A percentile compares a stretch with the other conserved stretches of the same genome.
These are phyloP conservation scores for Neophaeococcomyces mojaviensis DNA, from an alignment of 2,329 filamentous ascomycete genomes.

Conservation along the genomic window DNA sequence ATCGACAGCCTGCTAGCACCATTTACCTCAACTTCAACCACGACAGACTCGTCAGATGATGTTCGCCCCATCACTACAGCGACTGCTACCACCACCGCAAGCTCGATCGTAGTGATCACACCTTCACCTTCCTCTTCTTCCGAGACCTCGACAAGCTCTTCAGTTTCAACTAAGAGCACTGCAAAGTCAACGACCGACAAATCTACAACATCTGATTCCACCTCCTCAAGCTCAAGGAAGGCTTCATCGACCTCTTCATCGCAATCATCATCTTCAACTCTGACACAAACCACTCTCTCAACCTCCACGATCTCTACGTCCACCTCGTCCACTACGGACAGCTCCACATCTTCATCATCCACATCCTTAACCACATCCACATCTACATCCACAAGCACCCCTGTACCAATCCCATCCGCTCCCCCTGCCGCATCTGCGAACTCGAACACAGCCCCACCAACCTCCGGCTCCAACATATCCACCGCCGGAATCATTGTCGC, in stretches of 20 bases:
- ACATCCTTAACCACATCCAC: background rate
- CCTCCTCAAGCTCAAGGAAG: background rate
- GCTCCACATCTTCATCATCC: background rate
- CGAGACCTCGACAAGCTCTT: background rate
- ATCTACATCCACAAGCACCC: background rate
- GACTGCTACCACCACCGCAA: background rate
- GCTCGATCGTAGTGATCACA: background rate
- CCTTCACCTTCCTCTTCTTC: background rate
- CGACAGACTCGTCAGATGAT: background rate
- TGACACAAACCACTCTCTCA: background rate
- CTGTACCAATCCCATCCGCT: background rate
- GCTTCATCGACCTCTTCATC: background rate
- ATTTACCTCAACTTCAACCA: background rate
- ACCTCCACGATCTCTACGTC: background rate
- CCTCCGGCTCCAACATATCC: constrained; percentile 10
- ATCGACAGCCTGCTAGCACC: constrained; percentile 3
- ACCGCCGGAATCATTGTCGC: constrained; percentile 14
- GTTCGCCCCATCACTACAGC: background rate
- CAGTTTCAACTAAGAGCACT: background rate
- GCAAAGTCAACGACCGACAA: background rate
- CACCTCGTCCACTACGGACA: background rate
- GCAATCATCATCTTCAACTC: background rate
- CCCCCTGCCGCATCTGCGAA: constrained; percentile 3
- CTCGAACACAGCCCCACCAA: constrained; percentile 1
- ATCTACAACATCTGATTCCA: background rate